Conservation (phyloP, 2,329 filamentous ascomycete genomes). For the Sporothrix brunneoviolacea region DNA sequence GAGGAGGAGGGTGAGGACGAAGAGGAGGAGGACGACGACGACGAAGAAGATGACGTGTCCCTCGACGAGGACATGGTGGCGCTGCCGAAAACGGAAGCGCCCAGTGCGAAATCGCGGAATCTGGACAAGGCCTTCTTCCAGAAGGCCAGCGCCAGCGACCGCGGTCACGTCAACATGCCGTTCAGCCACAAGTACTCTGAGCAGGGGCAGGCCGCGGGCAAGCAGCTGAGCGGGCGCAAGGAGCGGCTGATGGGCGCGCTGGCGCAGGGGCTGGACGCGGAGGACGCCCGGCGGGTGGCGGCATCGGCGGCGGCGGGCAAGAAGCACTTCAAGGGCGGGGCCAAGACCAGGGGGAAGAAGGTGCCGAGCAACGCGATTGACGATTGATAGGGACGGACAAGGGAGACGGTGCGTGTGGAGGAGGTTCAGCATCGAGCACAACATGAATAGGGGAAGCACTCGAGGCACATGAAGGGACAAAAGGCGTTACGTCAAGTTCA, state of each 20-base stretch:
- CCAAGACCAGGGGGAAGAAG: constrained; percentile 39
- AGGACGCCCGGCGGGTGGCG: constrained; percentile 57
- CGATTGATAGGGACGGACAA: background rate
- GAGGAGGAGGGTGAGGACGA: background rate
- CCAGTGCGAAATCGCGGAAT: constrained; percentile 57
- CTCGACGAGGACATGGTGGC: constrained; percentile 37
- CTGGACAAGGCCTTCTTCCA: constrained; percentile 86
- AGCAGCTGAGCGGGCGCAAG: constrained; percentile 76
- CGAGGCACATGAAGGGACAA: background rate
- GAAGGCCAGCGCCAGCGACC: constrained; percentile 40
- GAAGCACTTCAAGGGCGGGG: constrained; percentile 88
- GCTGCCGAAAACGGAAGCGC: constrained; percentile 46
- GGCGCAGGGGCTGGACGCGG: constrained; percentile 77
- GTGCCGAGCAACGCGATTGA: constrained; percentile 12
- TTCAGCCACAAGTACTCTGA: constrained; percentile 88
- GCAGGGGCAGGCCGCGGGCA: constrained; percentile 54
- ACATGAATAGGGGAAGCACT: too few species aligned
- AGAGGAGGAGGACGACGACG: constrained; percentile 25
- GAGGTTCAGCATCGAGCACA: too few species aligned
- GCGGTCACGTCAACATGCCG: constrained; percentile 57
- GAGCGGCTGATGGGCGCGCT: constrained; percentile 71
- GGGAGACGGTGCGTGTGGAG: too few species aligned
- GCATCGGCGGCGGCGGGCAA: constrained; percentile 61
- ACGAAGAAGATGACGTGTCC: constrained; percentile 32
- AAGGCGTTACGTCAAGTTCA: too few species aligned